Evolutionary conservation across 306 rosid genomes (phyloP).

Genomic region (Abrus pulchellus): DNA sequence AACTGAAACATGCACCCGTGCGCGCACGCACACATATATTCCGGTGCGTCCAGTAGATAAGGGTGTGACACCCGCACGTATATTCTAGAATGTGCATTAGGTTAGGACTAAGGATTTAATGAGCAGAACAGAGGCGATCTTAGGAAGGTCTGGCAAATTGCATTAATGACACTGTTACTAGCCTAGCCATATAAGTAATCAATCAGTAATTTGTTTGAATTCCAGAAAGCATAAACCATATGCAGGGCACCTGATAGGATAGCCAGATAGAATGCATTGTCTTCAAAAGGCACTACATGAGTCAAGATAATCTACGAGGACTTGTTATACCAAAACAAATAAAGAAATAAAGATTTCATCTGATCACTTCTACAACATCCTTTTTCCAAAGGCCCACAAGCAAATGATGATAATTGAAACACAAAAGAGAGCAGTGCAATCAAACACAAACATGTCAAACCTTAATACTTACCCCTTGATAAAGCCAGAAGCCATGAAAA

Average conservation of each 20-base stretch:
- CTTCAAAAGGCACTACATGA: constrained; percentile 26
- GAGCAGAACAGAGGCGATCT: background rate
- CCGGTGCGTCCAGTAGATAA: too few relatives aligned
- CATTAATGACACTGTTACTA: constrained; percentile 35
- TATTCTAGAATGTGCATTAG: background rate
- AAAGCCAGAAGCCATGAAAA: background rate
- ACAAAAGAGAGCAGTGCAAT: background rate
- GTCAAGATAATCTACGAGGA: constrained; percentile 28
- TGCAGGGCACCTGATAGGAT: constrained; percentile 24
- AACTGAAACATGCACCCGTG: background rate
- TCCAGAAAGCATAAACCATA: constrained; percentile 32
- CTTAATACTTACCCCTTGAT: background rate
- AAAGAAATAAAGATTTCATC: constrained; percentile 5
- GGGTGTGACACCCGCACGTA: background rate
- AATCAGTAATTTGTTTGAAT: constrained; percentile 29
- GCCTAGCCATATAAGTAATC: background rate
- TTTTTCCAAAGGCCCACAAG: constrained; percentile 26
- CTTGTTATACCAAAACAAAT: background rate
- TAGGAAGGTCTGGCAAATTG: constrained; percentile 24
- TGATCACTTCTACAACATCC: constrained; percentile 32
- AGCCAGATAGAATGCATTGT: constrained; percentile 42
- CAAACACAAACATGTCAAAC: constrained; percentile 20
- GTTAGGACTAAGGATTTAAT: background rate
- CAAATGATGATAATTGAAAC: background rate
- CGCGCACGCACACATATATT: background rate